A percentile compares a stretch with the other conserved stretches of the same genome.
Evolutionary conservation across 345 rosid genomes (phyloP).

Genomic region (Hypericum perforatum): DNA sequence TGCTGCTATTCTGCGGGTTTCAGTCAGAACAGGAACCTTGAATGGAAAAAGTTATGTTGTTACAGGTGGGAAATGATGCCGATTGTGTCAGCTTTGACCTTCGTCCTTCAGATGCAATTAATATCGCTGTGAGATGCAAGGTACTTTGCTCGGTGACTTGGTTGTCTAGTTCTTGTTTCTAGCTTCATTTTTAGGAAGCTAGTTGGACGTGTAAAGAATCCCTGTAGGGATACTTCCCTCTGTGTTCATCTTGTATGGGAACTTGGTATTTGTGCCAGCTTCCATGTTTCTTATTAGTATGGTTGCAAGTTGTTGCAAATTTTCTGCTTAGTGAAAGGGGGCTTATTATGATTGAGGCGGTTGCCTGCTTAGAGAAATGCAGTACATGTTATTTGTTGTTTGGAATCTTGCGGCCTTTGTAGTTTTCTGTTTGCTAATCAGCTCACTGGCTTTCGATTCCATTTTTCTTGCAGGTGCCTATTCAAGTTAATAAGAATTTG

Average conservation of each 20-base stretch:
- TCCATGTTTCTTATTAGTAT: no score
- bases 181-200: no score
- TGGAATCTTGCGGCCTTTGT: no score
- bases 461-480: constrained; percentile 47
- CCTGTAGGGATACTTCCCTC: no score
- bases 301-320: no score
- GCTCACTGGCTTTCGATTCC: background rate
- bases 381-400: no score
- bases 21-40: constrained; percentile 1
- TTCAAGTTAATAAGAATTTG: constrained; percentile 91
- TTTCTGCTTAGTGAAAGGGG: no score
- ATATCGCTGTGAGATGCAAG: constrained; percentile 97
- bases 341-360: no score
- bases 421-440: background rate
- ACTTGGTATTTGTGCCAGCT: no score
- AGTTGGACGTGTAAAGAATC: no score
- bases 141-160: constrained; percentile 21
- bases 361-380: no score
- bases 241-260: no score
- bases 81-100: constrained; percentile 75
- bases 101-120: constrained; percentile 95
- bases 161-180: background rate
- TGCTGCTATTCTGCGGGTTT: constrained; percentile 4
- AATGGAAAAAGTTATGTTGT: constrained; percentile 10
- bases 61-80: constrained; percentile 51